These are phyloP conservation scores for Ogataea dorogensis DNA, from an alignment of 805 yeast genomes.

Conservation along the genomic window DNA sequence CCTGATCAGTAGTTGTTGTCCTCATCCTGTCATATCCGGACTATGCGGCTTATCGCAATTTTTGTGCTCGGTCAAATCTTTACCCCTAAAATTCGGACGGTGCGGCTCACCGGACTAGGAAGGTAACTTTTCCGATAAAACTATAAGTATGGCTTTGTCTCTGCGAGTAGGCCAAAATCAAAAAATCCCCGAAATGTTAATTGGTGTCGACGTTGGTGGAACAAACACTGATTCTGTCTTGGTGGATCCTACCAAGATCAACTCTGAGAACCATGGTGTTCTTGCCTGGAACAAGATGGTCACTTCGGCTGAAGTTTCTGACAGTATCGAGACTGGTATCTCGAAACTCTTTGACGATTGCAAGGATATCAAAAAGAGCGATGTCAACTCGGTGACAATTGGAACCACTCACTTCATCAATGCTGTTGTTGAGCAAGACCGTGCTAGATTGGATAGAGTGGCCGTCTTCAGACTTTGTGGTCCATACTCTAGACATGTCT, in stretches of 20 bases:
- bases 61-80: too few species aligned
- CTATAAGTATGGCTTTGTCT: too few species aligned
- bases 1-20: too few species aligned
- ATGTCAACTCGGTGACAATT: conserved; percentile 43
- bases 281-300: conserved; percentile 42
- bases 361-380: conserved; percentile 20
- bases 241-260: conserved; percentile 36
- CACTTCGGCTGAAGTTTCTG: conserved; percentile 45
- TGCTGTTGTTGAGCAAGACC: conserved; percentile 47
- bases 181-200: conserved; percentile 20
- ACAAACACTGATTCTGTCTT: conserved; percentile 51
- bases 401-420: conserved; percentile 54
- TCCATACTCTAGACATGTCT: conserved; percentile 38
- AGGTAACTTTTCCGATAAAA: too few species aligned
- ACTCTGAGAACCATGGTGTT: conserved; percentile 32
- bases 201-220: conserved; percentile 54
- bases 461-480: conserved; percentile 48
- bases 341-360: conserved; percentile 31
- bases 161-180: too few species aligned
- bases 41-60: too few species aligned
- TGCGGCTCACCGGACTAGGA: too few species aligned
- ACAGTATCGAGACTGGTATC: conserved; percentile 41
- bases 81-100: too few species aligned
- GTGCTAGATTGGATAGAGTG: conserved; percentile 40
- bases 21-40: too few species aligned